phyloP scores from a whole-genome alignment of 1,139 yeast genomes.

The Debaryomyces nepalensis region DNA sequence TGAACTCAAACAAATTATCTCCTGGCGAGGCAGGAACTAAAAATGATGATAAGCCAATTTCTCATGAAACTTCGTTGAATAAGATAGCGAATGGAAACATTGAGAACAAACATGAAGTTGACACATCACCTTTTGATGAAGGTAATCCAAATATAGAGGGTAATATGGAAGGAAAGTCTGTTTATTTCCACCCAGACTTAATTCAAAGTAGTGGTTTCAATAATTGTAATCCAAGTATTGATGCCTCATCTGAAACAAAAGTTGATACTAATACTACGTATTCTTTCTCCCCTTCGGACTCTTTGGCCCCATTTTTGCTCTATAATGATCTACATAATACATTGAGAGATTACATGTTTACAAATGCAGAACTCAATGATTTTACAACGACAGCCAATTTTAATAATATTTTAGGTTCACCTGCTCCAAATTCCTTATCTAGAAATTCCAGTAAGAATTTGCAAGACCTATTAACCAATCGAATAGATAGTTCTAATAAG shows the following conservation, averaged over 20 bases:
- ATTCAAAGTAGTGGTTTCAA: background rate
- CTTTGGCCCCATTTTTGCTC: slow-evolving; percentile 23
- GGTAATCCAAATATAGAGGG: background rate
- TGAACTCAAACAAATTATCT: background rate
- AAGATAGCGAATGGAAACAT: background rate
- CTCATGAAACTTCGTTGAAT: background rate
- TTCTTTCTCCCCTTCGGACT: slow-evolving; percentile 19
- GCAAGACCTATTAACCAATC: slow-evolving; percentile 17
- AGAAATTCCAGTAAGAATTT: slow-evolving; percentile 18
- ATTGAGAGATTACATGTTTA: slow-evolving; percentile 37
- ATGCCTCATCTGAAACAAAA: background rate
- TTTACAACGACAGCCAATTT: slow-evolving; percentile 16
- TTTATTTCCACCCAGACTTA: background rate
- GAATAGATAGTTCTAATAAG: background rate
- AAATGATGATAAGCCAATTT: background rate
- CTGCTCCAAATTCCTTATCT: slow-evolving; percentile 15
- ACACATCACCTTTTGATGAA: background rate
- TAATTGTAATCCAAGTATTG: background rate
- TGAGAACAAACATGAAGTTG: background rate
- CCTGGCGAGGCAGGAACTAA: background rate
- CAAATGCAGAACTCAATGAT: slow-evolving; percentile 26
- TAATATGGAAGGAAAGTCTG: too few relatives aligned
- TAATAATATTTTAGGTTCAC: slow-evolving; percentile 17
- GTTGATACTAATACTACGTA: slow-evolving; percentile 11
- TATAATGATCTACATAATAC: slow-evolving; percentile 25